phyloP scores from a whole-genome alignment of 805 yeast genomes.

The Hemisphaericaspora nanyangensis region DNA sequence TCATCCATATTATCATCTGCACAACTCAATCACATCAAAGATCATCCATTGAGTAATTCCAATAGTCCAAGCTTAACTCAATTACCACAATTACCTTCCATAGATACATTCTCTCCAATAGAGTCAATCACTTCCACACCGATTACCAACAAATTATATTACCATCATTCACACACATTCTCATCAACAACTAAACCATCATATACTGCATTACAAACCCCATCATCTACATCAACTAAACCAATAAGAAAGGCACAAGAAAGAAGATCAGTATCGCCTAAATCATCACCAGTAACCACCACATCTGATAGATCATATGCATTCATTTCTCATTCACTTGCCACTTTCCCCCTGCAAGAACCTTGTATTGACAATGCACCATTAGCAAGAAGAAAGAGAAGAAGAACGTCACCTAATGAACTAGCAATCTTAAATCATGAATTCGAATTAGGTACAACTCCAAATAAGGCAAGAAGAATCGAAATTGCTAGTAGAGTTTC shows the following conservation, averaged over 20 bases:
- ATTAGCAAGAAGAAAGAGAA: constrained; percentile 87
- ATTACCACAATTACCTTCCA: constrained; percentile 21
- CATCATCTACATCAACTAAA: neutral
- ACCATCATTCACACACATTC: neutral
- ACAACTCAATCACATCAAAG: constrained; percentile 4
- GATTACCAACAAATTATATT: constrained; percentile 12
- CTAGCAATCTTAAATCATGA: constrained; percentile 76
- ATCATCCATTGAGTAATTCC: constrained; percentile 6
- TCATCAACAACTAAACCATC: neutral
- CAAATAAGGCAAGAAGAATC: constrained; percentile 69
- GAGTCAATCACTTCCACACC: constrained; percentile 9
- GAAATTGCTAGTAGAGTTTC: constrained; percentile 77
- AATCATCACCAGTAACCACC: constrained; percentile 5
- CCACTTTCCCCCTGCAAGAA: constrained; percentile 78
- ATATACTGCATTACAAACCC: neutral
- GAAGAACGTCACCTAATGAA: constrained; percentile 91
- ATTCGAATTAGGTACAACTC: constrained; percentile 74
- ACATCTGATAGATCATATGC: constrained; percentile 51
- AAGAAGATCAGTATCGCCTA: constrained; percentile 4
- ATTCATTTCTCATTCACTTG: constrained; percentile 89
- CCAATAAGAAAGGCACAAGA: too few relatives aligned
- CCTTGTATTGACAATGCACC: constrained; percentile 88
- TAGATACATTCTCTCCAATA: constrained; percentile 17
- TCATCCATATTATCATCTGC: constrained; percentile 23
- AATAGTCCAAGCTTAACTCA: neutral